phyloP scores from a whole-genome alignment of 352 stramenopile species.

The Phytophthora nicotianae region DNA sequence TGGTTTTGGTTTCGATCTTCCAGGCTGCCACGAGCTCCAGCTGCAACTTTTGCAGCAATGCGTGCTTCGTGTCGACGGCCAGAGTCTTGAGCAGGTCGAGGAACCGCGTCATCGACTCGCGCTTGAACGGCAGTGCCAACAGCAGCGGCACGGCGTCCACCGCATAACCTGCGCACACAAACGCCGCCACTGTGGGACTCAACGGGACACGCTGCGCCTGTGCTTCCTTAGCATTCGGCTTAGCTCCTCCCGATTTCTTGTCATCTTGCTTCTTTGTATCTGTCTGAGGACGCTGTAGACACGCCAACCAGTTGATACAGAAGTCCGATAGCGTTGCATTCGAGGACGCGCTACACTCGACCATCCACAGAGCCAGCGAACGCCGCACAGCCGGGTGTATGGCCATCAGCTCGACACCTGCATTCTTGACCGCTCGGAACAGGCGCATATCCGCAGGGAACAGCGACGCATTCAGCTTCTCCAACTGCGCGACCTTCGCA shows the following conservation, averaged over 20 bases:
- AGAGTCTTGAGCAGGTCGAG: conserved; percentile 34
- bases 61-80: conserved; percentile 27
- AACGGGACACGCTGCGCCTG: conserved; percentile 17
- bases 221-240: not conserved
- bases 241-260: not conserved
- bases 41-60: conserved; percentile 31
- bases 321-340: conserved; percentile 26
- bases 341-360: conserved; percentile 15
- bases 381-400: conserved; percentile 24
- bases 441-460: conserved; percentile 18
- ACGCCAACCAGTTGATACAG: conserved; percentile 36
- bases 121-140: conserved; percentile 27
- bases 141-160: conserved; percentile 28
- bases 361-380: conserved; percentile 28
- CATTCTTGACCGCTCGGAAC: conserved; percentile 25
- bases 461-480: conserved; percentile 25
- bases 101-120: conserved; percentile 20
- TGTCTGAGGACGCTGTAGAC: conserved; percentile 28
- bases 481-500: conserved; percentile 23
- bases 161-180: conserved; percentile 33
- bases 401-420: conserved; percentile 10
- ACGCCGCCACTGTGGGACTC: conserved; percentile 21
- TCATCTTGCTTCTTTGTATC: conserved; percentile 8
- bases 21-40: conserved; percentile 23
- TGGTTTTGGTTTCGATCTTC: conserved; percentile 18